Evolutionary conservation across 805 yeast species (phyloP), one percentile per base, ranked within the genome.

Genomic region (Priceomyces melissophilus): DNA sequence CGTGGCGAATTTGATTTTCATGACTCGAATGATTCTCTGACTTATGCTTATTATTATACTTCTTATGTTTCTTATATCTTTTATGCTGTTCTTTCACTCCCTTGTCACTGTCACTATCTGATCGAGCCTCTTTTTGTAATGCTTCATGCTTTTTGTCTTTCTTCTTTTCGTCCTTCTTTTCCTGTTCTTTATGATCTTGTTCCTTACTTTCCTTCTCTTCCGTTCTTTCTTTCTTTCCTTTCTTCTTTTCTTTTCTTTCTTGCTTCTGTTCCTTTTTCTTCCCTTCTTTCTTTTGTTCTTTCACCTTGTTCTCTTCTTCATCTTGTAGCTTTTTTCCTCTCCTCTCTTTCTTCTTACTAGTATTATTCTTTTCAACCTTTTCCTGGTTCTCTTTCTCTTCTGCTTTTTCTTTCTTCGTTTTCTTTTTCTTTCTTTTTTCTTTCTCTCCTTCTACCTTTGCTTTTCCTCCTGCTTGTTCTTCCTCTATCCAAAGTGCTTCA

Each of bases 291-390:
- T 32, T 33, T 32, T 42, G 37, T 25, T 16, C 25, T 31, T 37
- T 32, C 26, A 29, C 34, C 32, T 34, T 43, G 14, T 37, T 31
- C 43, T 38, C 37, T 35, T 27, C 6, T 20, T 28, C 25, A 10
- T 14, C 36, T 11, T 35, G 32, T 4, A 10, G 26, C 17, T 32
- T 32, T 3, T 44, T 31, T 11, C 11, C 29, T 26, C 11, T 26
- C 29, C 11, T 26, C 10, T 26, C 29, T 32, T 20, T 33, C 13
- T 33, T 31, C 30, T 30, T 6, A 37, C 7, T 23, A 20, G 2
- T 32, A 9, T 25, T 7, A 10, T 8, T 36, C 38, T 29, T 30
- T 32, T 14, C 15, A n/a, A 26, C 7, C 25, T 39, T 20, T 26
- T 27, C 36, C 30, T 33, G 14, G 25, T 37, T 37, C 30, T 13